Conservation (phyloP, 1,284 basidiomycete genomes). For the Fomitiporia mediterranea region DNA sequence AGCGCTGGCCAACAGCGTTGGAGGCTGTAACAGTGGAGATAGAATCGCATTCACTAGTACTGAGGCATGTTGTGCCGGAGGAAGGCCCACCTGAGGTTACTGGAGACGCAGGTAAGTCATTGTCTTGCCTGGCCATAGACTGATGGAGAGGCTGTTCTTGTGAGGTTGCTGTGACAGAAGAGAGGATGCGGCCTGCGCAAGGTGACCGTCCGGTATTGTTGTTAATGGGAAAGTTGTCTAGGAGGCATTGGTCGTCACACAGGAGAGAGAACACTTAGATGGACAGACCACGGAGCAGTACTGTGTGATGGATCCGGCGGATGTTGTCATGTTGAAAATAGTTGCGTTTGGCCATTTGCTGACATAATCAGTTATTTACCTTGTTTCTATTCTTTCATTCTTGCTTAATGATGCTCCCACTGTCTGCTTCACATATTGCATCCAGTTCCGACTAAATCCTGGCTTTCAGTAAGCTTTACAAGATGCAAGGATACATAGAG, state of each 20-base stretch:
- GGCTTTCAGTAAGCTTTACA: no score
- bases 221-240: neutral
- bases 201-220: neutral
- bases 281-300: neutral
- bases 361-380: no score
- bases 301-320: slow-evolving; percentile 7
- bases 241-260: neutral
- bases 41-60: slow-evolving; percentile 16
- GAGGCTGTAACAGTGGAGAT: slow-evolving; percentile 18
- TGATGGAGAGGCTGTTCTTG: slow-evolving; percentile 1
- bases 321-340: no score
- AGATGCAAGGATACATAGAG: no score
- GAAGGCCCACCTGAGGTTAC: slow-evolving; percentile 17
- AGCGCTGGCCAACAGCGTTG: neutral
- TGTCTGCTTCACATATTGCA: no score
- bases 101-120: slow-evolving; percentile 11
- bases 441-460: no score
- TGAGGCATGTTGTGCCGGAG: slow-evolving; percentile 15
- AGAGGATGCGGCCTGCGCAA: neutral
- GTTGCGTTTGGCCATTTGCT: no score
- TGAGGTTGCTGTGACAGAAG: neutral
- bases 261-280: neutral
- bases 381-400: no score
- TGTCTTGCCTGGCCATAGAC: neutral
- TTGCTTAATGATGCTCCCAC: no score